Evolutionary conservation across 1,284 basidiomycete species (phyloP), one percentile per base, ranked within the genome.

Genomic region (Ganoderma boninense): DNA sequence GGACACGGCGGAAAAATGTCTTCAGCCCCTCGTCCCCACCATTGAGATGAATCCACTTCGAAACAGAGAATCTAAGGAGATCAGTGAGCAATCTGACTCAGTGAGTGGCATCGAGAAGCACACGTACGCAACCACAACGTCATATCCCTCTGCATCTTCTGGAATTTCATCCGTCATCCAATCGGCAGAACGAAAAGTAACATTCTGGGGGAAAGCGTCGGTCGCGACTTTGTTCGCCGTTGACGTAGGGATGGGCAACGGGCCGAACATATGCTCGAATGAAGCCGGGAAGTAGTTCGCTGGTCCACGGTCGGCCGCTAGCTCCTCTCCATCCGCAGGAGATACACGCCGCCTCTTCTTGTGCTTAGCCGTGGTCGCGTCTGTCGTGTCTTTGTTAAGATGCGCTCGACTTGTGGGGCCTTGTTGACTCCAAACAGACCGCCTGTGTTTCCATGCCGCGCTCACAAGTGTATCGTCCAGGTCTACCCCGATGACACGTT

Each of bases 11-110:
- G 76, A 96, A 95, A 79, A 95, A 94, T 0, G 72, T 70, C 60
- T 79, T 74, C 14, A 96, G 73, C 0, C 89, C 94, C 0, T 87
- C 86, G 74, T 96, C 94, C 14, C 92, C 92, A 11, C 83, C 83
- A 73, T 95, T 91, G 2, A 96, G 82, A 79, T 96, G 94, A 35
- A 96, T 93, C 94, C 95, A 96, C 80, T 95, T 96, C 0, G 93
- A 89, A 59, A 96, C 82, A 0, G 94, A 96, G 71, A 96, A 90
- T 1, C 94, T 95, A 74, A 29, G 2, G n/a, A 40, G 32, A 7
- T 11, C 64, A 23, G 20, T 56, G n/a, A 59, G n/a, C 64, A 26
- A 4, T 8, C 2, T 40, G 38, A 14, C 6, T 23, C 13, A 29
- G 14, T 54, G 23, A 13, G 11, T n/a, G 23, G 5, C 49, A 52